Percentiles rank a stretch among this genome's conserved stretches.
Conservation (phyloP, 306 rosid genomes). For the Leucaena leucocephala region DNA sequence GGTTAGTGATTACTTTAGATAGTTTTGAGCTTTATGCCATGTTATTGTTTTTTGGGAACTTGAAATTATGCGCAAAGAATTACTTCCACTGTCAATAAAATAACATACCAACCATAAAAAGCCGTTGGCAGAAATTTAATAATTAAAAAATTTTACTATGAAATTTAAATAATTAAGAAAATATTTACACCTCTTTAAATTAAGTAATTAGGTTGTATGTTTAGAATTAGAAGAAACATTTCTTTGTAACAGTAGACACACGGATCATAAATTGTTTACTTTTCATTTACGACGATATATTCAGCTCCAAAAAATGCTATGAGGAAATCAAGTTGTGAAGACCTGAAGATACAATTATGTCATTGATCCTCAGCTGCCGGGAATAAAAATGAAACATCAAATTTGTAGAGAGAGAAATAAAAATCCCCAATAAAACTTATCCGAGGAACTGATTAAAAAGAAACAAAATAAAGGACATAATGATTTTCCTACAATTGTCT, state of each 20-base stretch:
- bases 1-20: not conserved
- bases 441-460: constrained; percentile 16
- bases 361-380: constrained; percentile 24
- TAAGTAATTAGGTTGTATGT: too few species aligned
- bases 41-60: too few species aligned
- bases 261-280: not conserved
- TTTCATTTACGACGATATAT: not conserved
- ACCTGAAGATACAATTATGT: constrained; percentile 19
- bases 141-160: not conserved
- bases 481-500: constrained; percentile 41
- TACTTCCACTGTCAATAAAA: too few species aligned
- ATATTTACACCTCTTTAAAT: not conserved
- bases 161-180: not conserved
- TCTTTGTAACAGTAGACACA: not conserved
- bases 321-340: not conserved
- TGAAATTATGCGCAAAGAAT: not conserved
- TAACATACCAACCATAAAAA: not conserved
- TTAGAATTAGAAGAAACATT: too few species aligned
- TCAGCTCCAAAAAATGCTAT: not conserved
- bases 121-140: not conserved
- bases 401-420: constrained; percentile 21
- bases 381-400: constrained; percentile 36
- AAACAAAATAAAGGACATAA: constrained; percentile 13
- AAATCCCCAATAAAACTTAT: constrained; percentile 16
- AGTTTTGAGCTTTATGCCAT: not conserved